Percentiles rank a stretch among this genome's conserved stretches.
phyloP scores from a whole-genome alignment of 768 basidiomycete genomes.

The Phylloporus arenicola region DNA sequence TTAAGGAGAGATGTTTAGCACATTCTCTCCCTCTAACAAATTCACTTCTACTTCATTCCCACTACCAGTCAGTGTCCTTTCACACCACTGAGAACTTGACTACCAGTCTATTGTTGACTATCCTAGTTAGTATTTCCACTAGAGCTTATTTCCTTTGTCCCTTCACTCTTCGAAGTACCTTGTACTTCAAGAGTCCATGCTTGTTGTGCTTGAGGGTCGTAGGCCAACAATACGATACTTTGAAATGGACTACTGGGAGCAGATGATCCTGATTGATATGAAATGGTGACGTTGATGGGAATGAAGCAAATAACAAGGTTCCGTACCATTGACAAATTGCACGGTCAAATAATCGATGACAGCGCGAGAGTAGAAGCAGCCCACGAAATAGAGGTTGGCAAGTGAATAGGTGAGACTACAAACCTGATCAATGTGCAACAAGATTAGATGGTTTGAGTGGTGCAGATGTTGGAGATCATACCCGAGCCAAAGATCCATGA shows the following conservation, averaged over 20 bases:
- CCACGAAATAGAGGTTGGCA: constrained; percentile 66
- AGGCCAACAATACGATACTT: constrained; percentile 3
- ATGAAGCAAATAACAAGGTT: background rate
- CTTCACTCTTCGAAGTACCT: too few species aligned
- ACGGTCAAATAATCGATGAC: background rate
- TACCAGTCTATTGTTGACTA: too few species aligned
- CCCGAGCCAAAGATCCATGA: constrained; percentile 90
- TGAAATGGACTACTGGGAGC: background rate
- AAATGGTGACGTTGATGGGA: background rate
- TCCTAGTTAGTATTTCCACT: too few species aligned
- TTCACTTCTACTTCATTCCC: too few species aligned
- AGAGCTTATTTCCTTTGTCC: too few species aligned
- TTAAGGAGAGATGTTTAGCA: too few species aligned
- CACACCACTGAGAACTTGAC: too few species aligned
- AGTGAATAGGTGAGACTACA: constrained; percentile 76
- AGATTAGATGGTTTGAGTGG: constrained; percentile 4
- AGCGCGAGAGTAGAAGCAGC: constrained; percentile 56
- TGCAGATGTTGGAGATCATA: constrained; percentile 27
- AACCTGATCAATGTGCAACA: constrained; percentile 60
- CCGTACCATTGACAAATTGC: background rate
- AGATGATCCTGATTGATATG: background rate
- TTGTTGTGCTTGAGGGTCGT: constrained; percentile 35
- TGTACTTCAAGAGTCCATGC: too few species aligned
- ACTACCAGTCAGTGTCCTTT: too few species aligned
- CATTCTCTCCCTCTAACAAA: too few species aligned